Evolutionary conservation across 2,329 filamentous ascomycete species (phyloP).

Genomic region (Podosphaera xanthii): DNA sequence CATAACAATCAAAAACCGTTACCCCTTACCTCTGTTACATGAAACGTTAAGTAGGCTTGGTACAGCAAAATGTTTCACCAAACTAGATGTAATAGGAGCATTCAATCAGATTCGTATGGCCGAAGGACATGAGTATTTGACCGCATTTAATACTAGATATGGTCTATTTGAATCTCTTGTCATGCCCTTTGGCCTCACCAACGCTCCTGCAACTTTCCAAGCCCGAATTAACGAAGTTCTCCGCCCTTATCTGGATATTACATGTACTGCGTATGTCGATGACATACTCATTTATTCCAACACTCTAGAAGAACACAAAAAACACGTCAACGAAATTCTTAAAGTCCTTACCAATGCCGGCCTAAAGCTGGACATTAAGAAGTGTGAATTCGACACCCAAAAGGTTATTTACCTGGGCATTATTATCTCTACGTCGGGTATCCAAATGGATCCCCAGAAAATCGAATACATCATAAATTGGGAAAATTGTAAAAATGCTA

Average conservation of each 20-base stretch:
- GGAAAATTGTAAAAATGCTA: too few species aligned
- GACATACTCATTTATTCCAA: constrained; percentile 1
- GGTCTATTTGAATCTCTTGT: background rate
- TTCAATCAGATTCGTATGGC: background rate
- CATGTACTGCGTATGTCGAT: background rate
- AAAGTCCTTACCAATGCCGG: background rate
- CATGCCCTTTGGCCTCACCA: background rate
- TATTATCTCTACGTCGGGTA: too few species aligned
- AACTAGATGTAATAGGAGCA: background rate
- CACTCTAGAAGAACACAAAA: background rate
- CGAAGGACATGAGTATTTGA: background rate
- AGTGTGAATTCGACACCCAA: constrained; percentile 1
- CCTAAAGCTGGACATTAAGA: background rate
- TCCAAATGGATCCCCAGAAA: too few species aligned
- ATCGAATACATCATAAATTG: too few species aligned
- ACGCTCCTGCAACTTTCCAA: background rate
- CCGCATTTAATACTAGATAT: background rate
- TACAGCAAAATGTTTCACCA: constrained; percentile 1
- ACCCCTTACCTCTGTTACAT: background rate
- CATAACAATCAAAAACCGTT: background rate
- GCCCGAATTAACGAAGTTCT: background rate
- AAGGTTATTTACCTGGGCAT: too few species aligned
- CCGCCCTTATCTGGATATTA: background rate
- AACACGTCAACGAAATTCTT: background rate
- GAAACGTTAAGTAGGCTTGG: background rate